A percentile compares a stretch with the other conserved stretches of the same genome.
phyloP scores from a whole-genome alignment of 2,329 filamentous ascomycete genomes.

The Phialophora verrucosa region DNA sequence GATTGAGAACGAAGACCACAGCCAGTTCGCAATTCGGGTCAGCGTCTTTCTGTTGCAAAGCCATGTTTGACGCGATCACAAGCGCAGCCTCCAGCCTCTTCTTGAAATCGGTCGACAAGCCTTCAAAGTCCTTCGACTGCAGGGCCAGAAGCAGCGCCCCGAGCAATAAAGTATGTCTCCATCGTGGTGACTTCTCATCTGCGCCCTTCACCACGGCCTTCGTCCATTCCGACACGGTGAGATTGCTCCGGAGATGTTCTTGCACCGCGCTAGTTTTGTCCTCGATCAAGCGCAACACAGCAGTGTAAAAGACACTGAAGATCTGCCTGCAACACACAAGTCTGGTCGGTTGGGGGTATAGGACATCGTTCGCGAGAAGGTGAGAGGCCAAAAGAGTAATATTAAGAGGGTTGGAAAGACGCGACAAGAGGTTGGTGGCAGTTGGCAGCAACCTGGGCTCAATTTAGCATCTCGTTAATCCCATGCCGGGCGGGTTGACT shows the following conservation, averaged over 20 bases:
- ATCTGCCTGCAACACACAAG: slow-evolving; percentile 62
- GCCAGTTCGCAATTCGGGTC: slow-evolving; percentile 57
- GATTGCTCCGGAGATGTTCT: slow-evolving; percentile 55
- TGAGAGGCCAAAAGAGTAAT: slow-evolving; percentile 65
- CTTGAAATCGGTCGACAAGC: slow-evolving; percentile 68
- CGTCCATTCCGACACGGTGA: slow-evolving; percentile 63
- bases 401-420: slow-evolving; percentile 66
- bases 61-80: slow-evolving; percentile 76
- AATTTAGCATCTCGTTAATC: slow-evolving; percentile 39
- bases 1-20: slow-evolving; percentile 75
- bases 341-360: slow-evolving; percentile 64
- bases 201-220: slow-evolving; percentile 64
- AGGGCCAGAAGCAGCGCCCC: slow-evolving; percentile 80
- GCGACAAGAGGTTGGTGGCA: slow-evolving; percentile 53
- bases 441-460: slow-evolving; percentile 58
- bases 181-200: slow-evolving; percentile 68
- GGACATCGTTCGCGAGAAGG: slow-evolving; percentile 62
- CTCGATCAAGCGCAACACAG: slow-evolving; percentile 60
- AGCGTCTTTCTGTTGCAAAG: slow-evolving; percentile 64
- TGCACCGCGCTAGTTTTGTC: slow-evolving; percentile 49
- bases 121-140: slow-evolving; percentile 44
- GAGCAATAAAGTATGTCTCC: slow-evolving; percentile 83
- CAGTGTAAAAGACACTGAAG: slow-evolving; percentile 67
- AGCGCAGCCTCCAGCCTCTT: slow-evolving; percentile 74
- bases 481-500: slow-evolving; percentile 25